Percentiles rank a stretch among this genome's conserved stretches.
Conservation (phyloP, 2,329 filamentous ascomycete species). For the Lachnellula occidentalis region DNA sequence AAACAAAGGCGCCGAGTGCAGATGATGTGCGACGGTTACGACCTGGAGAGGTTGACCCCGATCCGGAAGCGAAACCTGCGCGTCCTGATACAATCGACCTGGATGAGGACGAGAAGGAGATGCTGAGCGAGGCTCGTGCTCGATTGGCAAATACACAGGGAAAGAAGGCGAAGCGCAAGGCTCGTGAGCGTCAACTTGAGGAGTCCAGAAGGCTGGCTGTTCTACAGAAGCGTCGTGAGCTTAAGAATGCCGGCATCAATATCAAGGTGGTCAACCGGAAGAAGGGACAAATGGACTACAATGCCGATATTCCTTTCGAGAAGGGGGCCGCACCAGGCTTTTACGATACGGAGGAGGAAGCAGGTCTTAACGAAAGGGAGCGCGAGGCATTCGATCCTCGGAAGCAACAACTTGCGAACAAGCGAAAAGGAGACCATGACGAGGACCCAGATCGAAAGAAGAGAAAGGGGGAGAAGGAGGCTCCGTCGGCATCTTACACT, state of each 20-base stretch:
- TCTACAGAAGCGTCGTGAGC: conserved; percentile 88
- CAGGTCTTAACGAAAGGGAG: conserved; percentile 73
- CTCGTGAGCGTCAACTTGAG: conserved; percentile 88
- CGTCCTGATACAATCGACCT: conserved; percentile 95
- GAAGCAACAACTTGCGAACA: conserved; percentile 85
- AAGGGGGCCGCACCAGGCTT: conserved; percentile 85
- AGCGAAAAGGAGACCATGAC: conserved; percentile 88
- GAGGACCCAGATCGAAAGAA: conserved; percentile 76
- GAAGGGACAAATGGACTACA: conserved; percentile 98
- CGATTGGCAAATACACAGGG: conserved; percentile 96
- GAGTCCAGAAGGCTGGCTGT: conserved; percentile 86
- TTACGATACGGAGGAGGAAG: conserved; percentile 86
- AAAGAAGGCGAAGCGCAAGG: conserved; percentile 98
- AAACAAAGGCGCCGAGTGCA: conserved; percentile 80
- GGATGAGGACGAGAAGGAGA: conserved; percentile 98
- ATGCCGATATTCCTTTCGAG: conserved; percentile 97
- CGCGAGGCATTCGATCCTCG: conserved; percentile 83
- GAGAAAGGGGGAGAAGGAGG: conserved; percentile 81
- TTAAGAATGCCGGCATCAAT: conserved; percentile 97
- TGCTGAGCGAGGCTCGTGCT: conserved; percentile 95
- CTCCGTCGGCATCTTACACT: conserved; percentile 70
- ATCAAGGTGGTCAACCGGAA: conserved; percentile 91
- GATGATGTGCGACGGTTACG: conserved; percentile 86
- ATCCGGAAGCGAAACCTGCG: conserved; percentile 93
- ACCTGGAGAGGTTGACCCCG: conserved; percentile 93